Conservation (phyloP, 1,284 basidiomycete species). For the Tilletia horrida region DNA sequence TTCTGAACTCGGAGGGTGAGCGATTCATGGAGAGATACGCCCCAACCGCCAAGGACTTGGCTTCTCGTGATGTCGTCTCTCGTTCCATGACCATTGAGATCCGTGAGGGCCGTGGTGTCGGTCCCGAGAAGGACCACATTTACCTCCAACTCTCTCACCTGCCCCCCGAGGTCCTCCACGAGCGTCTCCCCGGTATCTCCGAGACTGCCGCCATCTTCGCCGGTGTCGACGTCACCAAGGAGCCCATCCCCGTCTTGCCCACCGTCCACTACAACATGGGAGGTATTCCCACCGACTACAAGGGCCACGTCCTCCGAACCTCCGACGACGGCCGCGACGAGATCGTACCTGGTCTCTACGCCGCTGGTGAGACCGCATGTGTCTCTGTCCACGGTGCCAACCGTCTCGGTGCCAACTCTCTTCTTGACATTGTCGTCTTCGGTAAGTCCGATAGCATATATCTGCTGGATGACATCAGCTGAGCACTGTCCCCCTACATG, state of each 20-base stretch:
- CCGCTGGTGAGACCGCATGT: conserved; percentile 96
- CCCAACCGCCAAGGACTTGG: conserved; percentile 97
- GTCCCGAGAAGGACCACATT: conserved; percentile 96
- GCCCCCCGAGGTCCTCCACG: conserved; percentile 90
- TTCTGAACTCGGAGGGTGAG: conserved; percentile 97
- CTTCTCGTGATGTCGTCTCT: conserved; percentile 98
- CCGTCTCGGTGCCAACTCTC: conserved; percentile 97
- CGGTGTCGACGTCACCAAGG: conserved; percentile 99
- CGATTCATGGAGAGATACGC: conserved; percentile 99
- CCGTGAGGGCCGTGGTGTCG: conserved; percentile 97
- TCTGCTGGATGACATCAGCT: too few species aligned
- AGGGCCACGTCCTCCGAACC: conserved; percentile 82
- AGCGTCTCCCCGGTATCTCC: conserved; percentile 97
- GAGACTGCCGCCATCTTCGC: conserved; percentile 99
- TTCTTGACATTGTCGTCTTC: conserved; percentile 98
- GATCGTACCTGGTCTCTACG: conserved; percentile 93
- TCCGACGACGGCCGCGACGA: conserved; percentile 73
- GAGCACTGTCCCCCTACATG: too few species aligned
- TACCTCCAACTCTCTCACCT: conserved; percentile 96
- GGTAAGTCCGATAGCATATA: conserved; percentile 49
- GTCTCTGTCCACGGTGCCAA: conserved; percentile 99
- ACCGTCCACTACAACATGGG: conserved; percentile 67
- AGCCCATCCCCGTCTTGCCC: conserved; percentile 68
- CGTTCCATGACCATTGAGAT: conserved; percentile 99
- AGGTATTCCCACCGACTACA: conserved; percentile 98